phyloP scores from a whole-genome alignment of 192 early-diverging fungal genomes.

The Backusella psychrophila region DNA sequence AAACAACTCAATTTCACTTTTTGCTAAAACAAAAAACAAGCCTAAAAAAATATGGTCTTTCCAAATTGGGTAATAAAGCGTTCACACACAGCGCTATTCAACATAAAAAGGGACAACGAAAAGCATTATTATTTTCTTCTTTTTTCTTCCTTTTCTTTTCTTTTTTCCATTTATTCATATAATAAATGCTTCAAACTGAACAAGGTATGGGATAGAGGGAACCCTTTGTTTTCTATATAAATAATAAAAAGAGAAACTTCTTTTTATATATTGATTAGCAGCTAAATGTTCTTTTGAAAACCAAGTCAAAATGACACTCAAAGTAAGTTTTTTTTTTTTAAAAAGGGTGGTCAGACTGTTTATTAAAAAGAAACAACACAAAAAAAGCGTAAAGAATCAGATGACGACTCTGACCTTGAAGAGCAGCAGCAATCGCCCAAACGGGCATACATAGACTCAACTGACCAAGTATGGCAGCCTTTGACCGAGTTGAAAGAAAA shows the following conservation, averaged over 20 bases:
- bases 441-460: neutral
- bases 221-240: too few species aligned
- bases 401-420: neutral
- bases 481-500: neutral
- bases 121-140: neutral
- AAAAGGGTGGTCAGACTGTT: neutral
- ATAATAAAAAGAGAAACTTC: neutral
- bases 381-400: neutral
- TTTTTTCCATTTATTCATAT: neutral
- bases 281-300: neutral
- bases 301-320: conserved; percentile 5
- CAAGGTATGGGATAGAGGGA: neutral
- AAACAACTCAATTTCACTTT: too few species aligned
- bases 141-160: neutral
- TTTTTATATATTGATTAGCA: neutral
- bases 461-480: neutral
- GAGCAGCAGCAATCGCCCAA: neutral
- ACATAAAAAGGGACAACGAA: neutral
- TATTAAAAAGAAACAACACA: neutral
- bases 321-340: neutral
- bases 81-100: too few species aligned
- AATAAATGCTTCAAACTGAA: neutral
- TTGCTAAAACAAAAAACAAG: neutral
- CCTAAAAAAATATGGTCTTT: neutral
- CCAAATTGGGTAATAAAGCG: neutral